phyloP scores from a whole-genome alignment of 2,329 filamentous ascomycete genomes.

The Aspergillus versicolor region DNA sequence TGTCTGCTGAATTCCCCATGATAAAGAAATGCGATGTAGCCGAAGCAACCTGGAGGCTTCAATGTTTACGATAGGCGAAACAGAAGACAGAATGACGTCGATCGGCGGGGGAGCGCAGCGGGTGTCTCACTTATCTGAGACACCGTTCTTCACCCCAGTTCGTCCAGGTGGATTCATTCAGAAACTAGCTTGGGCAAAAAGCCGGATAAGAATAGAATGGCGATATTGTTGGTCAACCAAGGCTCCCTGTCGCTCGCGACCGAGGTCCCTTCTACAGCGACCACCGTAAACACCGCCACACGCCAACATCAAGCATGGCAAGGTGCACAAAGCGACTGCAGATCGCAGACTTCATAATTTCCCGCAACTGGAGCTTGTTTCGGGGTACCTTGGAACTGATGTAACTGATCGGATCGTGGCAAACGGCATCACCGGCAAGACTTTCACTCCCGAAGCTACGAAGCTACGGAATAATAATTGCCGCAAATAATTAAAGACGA shows the following conservation, averaged over 20 bases:
- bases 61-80: not conserved
- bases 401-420: not conserved
- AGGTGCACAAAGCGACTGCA: not conserved
- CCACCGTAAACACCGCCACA: not conserved
- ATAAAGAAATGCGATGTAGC: not conserved
- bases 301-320: not conserved
- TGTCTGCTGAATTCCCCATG: not conserved
- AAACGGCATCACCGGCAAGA: not conserved
- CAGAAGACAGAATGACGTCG: conserved; percentile 3
- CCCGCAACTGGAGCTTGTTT: not conserved
- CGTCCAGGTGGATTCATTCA: not conserved
- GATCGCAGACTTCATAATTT: not conserved
- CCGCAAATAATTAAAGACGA: not conserved
- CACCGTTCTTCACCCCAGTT: not conserved
- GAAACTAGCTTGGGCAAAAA: not conserved
- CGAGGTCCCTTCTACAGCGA: not conserved
- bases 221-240: conserved; percentile 1
- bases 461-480: not conserved
- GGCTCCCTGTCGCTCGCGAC: not conserved
- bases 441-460: no score
- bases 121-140: conserved; percentile 8
- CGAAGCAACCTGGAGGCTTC: not conserved
- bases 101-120: not conserved
- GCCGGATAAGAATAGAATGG: not conserved
- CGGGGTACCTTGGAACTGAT: not conserved